Conservation (phyloP, 176 grass and related monocot genomes). For the Urochloa ruziziensis region DNA sequence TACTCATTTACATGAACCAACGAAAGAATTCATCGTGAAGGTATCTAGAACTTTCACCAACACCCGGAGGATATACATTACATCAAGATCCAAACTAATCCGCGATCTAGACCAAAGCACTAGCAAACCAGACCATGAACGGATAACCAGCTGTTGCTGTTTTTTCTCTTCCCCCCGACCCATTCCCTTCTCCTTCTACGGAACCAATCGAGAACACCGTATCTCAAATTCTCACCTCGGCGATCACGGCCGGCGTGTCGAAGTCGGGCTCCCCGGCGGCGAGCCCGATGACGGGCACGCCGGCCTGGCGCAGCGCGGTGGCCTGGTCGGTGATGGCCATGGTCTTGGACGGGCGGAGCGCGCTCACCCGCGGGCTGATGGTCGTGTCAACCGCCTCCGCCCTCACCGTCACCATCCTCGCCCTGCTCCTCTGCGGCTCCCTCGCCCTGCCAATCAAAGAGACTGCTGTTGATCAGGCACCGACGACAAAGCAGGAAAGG, state of each 20-base stretch:
- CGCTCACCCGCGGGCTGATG: constrained; percentile 73
- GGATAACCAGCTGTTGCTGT: neutral
- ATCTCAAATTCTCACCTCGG: constrained; percentile 48
- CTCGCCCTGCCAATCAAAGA: constrained; percentile 37
- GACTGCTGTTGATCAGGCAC: neutral
- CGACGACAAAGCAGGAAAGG: neutral
- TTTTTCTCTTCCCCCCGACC: neutral
- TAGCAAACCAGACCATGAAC: neutral
- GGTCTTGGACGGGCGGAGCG: constrained; percentile 88
- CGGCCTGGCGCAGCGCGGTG: constrained; percentile 74
- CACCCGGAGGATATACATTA: neutral
- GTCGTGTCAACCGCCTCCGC: constrained; percentile 55
- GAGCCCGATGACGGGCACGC: constrained; percentile 72
- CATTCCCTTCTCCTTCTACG: neutral
- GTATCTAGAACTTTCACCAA: neutral
- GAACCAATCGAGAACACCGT: neutral
- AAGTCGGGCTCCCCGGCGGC: constrained; percentile 79
- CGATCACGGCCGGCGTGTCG: constrained; percentile 52
- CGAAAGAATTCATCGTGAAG: neutral
- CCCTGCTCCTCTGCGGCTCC: constrained; percentile 18
- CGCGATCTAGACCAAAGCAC: neutral
- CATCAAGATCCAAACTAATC: neutral
- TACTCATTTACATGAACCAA: neutral
- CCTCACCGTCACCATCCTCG: constrained; percentile 27
- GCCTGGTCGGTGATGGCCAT: constrained; percentile 93